phyloP scores from a whole-genome alignment of 148 eudicot species.

The Fagopyrum tataricum region DNA sequence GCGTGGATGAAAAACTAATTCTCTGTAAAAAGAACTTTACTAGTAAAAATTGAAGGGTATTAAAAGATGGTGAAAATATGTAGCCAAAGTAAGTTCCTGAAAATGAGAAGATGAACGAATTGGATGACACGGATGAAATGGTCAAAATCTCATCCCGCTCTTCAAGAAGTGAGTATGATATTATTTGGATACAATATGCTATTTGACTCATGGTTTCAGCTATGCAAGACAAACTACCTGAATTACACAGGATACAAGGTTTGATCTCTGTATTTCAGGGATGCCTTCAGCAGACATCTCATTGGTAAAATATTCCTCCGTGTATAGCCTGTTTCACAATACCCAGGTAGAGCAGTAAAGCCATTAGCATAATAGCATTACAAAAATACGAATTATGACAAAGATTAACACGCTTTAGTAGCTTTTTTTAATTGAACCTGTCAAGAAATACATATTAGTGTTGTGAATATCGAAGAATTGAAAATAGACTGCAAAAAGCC shows the following conservation, averaged over 20 bases:
- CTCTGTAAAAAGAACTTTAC: neutral
- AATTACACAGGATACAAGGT: conserved; percentile 80
- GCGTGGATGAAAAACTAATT: neutral
- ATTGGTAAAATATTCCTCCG: conserved; percentile 69
- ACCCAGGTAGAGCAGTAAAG: neutral
- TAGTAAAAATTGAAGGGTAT: neutral
- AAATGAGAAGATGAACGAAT: neutral
- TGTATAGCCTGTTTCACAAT: conserved; percentile 57
- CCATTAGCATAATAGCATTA: neutral
- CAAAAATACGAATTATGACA: neutral
- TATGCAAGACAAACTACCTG: conserved; percentile 36
- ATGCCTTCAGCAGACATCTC: conserved; percentile 84
- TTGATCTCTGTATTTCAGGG: conserved; percentile 98
- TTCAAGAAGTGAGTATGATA: neutral
- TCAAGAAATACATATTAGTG: neutral
- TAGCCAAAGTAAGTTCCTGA: neutral
- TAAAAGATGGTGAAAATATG: conserved; percentile 11
- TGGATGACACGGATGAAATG: neutral
- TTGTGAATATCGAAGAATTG: neutral
- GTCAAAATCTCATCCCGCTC: neutral
- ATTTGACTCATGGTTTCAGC: neutral
- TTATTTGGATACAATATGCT: neutral
- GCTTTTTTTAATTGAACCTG: neutral
- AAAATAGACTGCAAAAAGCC: neutral
- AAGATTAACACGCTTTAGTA: neutral